A percentile compares a stretch with the other conserved stretches of the same genome.
phyloP scores from a whole-genome alignment of 208 protist genomes.

The Porcisia hertigi region DNA sequence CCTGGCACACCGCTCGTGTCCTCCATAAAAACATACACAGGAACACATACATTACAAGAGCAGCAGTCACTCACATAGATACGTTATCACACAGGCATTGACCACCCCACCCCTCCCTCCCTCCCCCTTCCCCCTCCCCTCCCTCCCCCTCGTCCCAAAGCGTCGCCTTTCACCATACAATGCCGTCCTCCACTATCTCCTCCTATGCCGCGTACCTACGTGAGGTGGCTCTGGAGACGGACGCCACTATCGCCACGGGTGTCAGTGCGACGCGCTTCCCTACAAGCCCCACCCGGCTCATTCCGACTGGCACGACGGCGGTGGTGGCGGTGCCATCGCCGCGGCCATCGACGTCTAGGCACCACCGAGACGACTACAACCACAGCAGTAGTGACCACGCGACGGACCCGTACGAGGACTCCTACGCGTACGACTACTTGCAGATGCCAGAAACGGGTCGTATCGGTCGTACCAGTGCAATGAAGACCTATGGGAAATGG shows the following conservation, averaged over 20 bases:
- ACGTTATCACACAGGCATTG: not conserved
- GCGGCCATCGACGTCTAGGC: not conserved
- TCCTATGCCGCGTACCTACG: constrained; percentile 32
- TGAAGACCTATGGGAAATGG: not conserved
- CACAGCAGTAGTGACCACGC: not conserved
- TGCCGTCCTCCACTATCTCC: not conserved
- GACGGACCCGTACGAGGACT: not conserved
- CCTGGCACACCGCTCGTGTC: too few relatives aligned
- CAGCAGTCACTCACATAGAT: not conserved
- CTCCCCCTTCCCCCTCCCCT: not conserved
- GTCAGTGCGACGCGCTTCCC: not conserved
- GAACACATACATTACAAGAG: not conserved
- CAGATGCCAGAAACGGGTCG: constrained; percentile 7
- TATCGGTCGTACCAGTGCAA: constrained; percentile 3
- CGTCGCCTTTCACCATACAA: not conserved
- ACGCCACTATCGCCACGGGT: constrained; percentile 1
- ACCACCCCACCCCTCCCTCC: not conserved
- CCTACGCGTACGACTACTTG: constrained; percentile 26
- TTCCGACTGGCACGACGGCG: not conserved
- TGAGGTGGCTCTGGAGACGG: constrained; percentile 16
- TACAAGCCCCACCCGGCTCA: not conserved
- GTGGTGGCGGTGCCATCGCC: not conserved
- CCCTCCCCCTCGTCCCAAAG: not conserved
- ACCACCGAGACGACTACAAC: not conserved
- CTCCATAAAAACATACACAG: not conserved